Base-by-base conservation (phyloP, 306 rosid species). In the Quercus wislizeni region DNA sequence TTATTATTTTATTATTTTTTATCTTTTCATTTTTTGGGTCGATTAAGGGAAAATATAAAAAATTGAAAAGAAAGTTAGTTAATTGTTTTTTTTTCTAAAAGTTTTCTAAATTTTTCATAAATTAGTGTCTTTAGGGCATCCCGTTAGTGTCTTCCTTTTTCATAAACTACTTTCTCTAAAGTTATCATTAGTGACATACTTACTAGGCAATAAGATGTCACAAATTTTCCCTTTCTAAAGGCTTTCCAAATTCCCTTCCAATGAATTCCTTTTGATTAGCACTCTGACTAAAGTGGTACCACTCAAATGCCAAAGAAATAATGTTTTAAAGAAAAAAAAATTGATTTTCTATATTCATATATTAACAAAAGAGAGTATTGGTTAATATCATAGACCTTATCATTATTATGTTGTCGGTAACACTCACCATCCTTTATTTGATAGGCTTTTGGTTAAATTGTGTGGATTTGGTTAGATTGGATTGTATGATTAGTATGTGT, bases 241-340 rank as follows among this genome's bases (percentile, higher is more conserved):
- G 55, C n/a, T 63, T 74, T 12, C 79, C 56, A 70, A 63, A 85
- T 82, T 79, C n/a, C 79, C 76, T 80, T 85, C 78, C 58, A 2
- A 19, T 59, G 71, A 74, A 65, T 72, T 71, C 52, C 74, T 82
- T 79, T 61, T 82, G 54, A 63, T 33, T 74, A 51, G 64, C 68
- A 19, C 65, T 63, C 58, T 63, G 58, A 49, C 49, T 68, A 35
- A 35, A 35, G 51, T 68, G 25, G 51, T 19, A 30, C 72, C 72
- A 33, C 52, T 68, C 72, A 9, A 67, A 68, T 68, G 72, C 23
- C 25, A 35, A 1, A 31, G 19, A 33, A 33, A 4, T 13, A 30
- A 65, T 31, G 10, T 18, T 4, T 20, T 13, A 18, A 38, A 38
- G 10, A 7, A 38, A 38, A 38, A 38, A 38, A 38, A 38, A 35